These are phyloP conservation scores for Sugiyamaella novakii DNA, from an alignment of 1,139 yeast genomes.

Conservation along the genomic window DNA sequence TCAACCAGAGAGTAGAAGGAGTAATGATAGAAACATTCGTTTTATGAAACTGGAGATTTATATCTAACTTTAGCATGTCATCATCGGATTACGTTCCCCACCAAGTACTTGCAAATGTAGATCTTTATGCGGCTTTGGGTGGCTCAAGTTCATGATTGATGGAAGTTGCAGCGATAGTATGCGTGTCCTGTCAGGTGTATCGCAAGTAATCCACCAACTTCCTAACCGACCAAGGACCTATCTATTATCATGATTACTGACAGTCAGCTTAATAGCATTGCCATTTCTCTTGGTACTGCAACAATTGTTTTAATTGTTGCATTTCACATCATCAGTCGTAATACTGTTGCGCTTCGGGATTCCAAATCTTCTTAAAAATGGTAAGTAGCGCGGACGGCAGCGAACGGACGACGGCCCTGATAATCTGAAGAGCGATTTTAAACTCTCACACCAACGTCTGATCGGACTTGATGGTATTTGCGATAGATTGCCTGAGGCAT, in stretches of 20 bases:
- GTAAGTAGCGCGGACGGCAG: no score
- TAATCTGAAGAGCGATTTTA: no score
- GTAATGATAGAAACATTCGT: background rate
- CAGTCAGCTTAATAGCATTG: slow-evolving; percentile 71
- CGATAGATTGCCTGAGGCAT: no score
- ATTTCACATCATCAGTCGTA: slow-evolving; percentile 55
- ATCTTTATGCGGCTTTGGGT: slow-evolving; percentile 3
- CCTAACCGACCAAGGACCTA: background rate
- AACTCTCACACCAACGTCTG: no score
- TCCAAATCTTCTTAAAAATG: slow-evolving; percentile 9
- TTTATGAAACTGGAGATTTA: no score
- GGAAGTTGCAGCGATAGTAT: no score
- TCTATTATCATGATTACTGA: slow-evolving; percentile 70
- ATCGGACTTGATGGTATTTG: background rate
- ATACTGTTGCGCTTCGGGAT: slow-evolving; percentile 20
- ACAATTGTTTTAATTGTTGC: slow-evolving; percentile 71
- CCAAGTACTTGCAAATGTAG: no score
- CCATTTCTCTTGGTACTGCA: slow-evolving; percentile 71
- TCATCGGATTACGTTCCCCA: no score
- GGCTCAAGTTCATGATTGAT: no score
- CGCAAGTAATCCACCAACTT: no score
- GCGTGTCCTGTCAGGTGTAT: slow-evolving; percentile 14
- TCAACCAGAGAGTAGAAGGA: no score
- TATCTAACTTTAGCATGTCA: no score
- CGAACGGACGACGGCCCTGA: slow-evolving; percentile 4